These are phyloP conservation scores for Pseudopithomyces chartarum DNA, from an alignment of 2,329 filamentous ascomycete genomes.

Conservation along the genomic window DNA sequence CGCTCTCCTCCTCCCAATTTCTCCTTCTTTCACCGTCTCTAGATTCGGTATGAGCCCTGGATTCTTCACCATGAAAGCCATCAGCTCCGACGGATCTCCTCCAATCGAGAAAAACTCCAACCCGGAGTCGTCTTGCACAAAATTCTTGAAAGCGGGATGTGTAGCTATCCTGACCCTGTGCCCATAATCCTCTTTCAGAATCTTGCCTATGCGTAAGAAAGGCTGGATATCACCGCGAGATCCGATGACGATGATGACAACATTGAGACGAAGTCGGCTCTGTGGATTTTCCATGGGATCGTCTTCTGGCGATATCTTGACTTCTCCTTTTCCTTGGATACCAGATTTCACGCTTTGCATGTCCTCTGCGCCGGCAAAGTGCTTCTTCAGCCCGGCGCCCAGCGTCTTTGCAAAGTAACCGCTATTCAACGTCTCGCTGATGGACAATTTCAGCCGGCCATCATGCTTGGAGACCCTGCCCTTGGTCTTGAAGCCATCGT, in stretches of 20 bases:
- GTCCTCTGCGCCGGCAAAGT: slow-evolving; percentile 49
- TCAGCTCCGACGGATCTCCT: slow-evolving; percentile 78
- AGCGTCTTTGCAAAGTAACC: slow-evolving; percentile 77
- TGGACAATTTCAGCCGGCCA: slow-evolving; percentile 72
- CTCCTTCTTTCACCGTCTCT: slow-evolving; percentile 73
- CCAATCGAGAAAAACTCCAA: slow-evolving; percentile 83
- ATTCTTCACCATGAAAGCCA: slow-evolving; percentile 90
- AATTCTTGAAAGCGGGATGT: slow-evolving; percentile 76
- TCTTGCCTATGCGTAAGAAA: slow-evolving; percentile 75
- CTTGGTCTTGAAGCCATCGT: slow-evolving; percentile 68
- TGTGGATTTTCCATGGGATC: slow-evolving; percentile 41
- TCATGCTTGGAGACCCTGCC: slow-evolving; percentile 70
- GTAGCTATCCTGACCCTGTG: slow-evolving; percentile 80
- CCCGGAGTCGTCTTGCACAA: slow-evolving; percentile 72
- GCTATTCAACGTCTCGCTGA: slow-evolving; percentile 71
- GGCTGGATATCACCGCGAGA: slow-evolving; percentile 81
- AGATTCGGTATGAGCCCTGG: slow-evolving; percentile 76
- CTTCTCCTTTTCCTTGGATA: slow-evolving; percentile 7
- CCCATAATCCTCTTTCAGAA: slow-evolving; percentile 71
- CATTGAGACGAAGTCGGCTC: slow-evolving; percentile 65
- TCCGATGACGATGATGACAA: slow-evolving; percentile 84
- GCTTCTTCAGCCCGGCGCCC: slow-evolving; percentile 65
- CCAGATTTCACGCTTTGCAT: slow-evolving; percentile 35
- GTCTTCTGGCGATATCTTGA: slow-evolving; percentile 37
- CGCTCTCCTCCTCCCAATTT: slow-evolving; percentile 69